Evolutionary conservation across 169 alveolate genomes (phyloP), one percentile per base, ranked within the genome.

Genomic region (Babesia sp.): DNA sequence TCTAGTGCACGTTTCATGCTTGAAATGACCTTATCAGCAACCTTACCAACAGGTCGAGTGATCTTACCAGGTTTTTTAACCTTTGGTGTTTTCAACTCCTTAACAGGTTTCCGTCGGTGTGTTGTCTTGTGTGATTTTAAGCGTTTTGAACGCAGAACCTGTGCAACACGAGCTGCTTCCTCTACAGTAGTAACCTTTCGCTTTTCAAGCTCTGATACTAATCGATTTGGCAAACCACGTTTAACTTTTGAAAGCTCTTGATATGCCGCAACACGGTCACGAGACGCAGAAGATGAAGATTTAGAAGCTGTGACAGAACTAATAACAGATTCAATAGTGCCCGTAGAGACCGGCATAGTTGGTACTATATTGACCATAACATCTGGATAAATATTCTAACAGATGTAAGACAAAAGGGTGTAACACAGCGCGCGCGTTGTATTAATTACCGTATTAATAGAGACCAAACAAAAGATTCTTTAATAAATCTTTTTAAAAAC

Each of bases 301-400:
- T 96, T 99, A 53, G 99, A 98, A 9, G 98, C 97, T 55, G 61
- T 93, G 28, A 98, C 99, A 36, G 98, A 97, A 9, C 84, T 91
- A 22, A 68, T 95, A 29, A 95, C 99, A 2, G 96, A 91, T 51
- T 99, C 99, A 6, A 82, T 97, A 20, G 99, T n/a, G n/a, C n/a
- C 56, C 50, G 22, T 16, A 37, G 71, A 5, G 29, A 26, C 33
- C 16, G 56, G 42, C 54, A n/a, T 29, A 31, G n/a, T 11, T 41
- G 50, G 50, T 41, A 16, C 50, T 16, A 41, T 41, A 41, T 11
- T 41, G 16, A 41, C 50, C n/a, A n/a, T n/a, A n/a, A n/a, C n/a
- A n/a, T n/a, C n/a, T n/a, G n/a, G n/a, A n/a, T n/a, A n/a, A n/a
- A n/a, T n/a, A n/a, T n/a, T n/a, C n/a, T n/a, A n/a, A n/a, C n/a